Percentiles rank a stretch among this genome's conserved stretches.
phyloP scores from a whole-genome alignment of 2,329 filamentous ascomycete species.

The Nannizzia gypsea region DNA sequence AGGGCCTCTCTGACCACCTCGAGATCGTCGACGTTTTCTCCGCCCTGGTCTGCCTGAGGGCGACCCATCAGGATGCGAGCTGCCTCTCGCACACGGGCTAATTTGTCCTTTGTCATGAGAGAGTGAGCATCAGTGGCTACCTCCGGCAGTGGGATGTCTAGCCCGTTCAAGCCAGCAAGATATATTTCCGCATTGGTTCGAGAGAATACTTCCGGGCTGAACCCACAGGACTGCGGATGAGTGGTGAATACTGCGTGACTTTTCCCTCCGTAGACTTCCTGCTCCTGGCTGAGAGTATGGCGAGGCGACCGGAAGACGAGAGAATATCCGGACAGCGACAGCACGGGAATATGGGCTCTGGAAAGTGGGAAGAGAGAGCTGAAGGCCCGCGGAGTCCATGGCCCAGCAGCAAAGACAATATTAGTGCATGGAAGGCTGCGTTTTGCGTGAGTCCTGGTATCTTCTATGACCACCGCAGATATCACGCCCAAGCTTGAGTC shows the following conservation, averaged over 20 bases:
- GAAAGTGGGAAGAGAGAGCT: slow-evolving; percentile 50
- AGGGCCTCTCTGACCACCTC: slow-evolving; percentile 53
- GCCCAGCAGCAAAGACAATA: slow-evolving; percentile 56
- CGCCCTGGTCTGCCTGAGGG: slow-evolving; percentile 12
- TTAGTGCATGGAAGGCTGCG: slow-evolving; percentile 47
- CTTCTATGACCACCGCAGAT: slow-evolving; percentile 41
- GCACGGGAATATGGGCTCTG: slow-evolving; percentile 43
- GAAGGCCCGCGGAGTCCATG: slow-evolving; percentile 61
- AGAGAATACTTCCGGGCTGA: slow-evolving; percentile 61
- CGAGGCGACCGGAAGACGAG: slow-evolving; percentile 53
- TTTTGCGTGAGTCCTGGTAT: slow-evolving; percentile 23
- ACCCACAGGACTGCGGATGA: slow-evolving; percentile 39
- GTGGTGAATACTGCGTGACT: slow-evolving; percentile 61
- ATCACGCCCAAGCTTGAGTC: slow-evolving; percentile 40
- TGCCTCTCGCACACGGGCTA: slow-evolving; percentile 23
- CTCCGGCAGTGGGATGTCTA: slow-evolving; percentile 47
- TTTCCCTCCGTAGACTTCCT: slow-evolving; percentile 29
- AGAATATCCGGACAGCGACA: slow-evolving; percentile 58
- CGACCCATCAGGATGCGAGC: slow-evolving; percentile 26
- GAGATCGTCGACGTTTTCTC: slow-evolving; percentile 39
- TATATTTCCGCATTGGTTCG: slow-evolving; percentile 58
- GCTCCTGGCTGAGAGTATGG: slow-evolving; percentile 24
- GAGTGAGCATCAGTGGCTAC: slow-evolving; percentile 32
- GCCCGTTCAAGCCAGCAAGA: slow-evolving; percentile 58
- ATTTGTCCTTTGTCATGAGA: slow-evolving; percentile 34